A percentile compares a stretch with the other conserved stretches of the same genome.
Evolutionary conservation across 495 filamentous ascomycete species (phyloP).

Genomic region (Hypomontagnella submonticulosa): DNA sequence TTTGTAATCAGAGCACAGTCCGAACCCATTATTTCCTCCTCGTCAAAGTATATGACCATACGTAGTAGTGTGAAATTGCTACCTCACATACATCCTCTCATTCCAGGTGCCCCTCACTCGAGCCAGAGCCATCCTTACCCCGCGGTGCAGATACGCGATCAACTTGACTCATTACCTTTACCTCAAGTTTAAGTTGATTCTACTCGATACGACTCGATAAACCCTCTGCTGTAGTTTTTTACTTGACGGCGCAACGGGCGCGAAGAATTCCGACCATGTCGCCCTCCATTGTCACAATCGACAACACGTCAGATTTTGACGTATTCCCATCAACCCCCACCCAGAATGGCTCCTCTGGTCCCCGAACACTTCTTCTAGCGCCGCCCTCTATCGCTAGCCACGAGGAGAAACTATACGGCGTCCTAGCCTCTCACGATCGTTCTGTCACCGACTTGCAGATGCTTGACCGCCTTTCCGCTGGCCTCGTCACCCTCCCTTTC

Average conservation of each 20-base stretch:
- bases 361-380: constrained; percentile 65
- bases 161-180: constrained; percentile 1
- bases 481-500: constrained; percentile 79
- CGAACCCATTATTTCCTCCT: too few species aligned
- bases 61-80: too few species aligned
- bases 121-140: constrained; percentile 16
- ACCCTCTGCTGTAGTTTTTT: background rate
- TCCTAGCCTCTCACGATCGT: constrained; percentile 71
- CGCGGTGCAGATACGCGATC: constrained; percentile 25
- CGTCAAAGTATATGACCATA: constrained; percentile 2
- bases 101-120: constrained; percentile 18
- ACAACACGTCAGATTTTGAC: constrained; percentile 55
- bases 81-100: background rate
- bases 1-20: constrained; percentile 36
- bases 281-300: constrained; percentile 51
- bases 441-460: constrained; percentile 89
- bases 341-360: constrained; percentile 34
- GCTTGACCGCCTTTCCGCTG: constrained; percentile 91
- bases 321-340: constrained; percentile 35
- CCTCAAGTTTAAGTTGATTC: background rate
- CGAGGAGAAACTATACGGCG: constrained; percentile 56
- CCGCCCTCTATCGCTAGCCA: constrained; percentile 64
- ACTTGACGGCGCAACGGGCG: constrained; percentile 30
- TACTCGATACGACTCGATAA: background rate
- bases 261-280: constrained; percentile 46